Conservation (phyloP, 352 stramenopile species). For the Globisporangium emineosum region DNA sequence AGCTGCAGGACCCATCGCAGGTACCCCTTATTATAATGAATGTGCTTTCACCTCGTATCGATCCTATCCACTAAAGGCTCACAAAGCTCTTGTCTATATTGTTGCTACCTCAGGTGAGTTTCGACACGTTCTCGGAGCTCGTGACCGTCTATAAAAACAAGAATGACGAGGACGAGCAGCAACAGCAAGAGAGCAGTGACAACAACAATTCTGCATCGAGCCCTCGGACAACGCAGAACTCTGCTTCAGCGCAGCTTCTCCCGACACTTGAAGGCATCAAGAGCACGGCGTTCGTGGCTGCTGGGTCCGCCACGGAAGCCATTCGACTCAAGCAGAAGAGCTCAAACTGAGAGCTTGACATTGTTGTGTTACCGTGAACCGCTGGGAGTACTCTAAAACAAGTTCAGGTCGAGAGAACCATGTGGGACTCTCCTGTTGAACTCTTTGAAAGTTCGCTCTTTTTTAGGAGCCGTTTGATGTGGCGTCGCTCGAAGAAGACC, state of each 20-base stretch:
- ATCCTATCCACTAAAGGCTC: neutral
- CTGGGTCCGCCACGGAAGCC: conserved; percentile 30
- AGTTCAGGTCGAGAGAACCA: too few species aligned
- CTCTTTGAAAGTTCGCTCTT: too few species aligned
- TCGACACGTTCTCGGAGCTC: conserved; percentile 60
- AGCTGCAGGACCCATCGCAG: conserved; percentile 33
- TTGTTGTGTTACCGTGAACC: too few species aligned
- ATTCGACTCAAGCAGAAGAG: conserved; percentile 21
- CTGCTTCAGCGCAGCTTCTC: neutral
- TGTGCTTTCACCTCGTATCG: too few species aligned
- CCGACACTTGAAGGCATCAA: conserved; percentile 5
- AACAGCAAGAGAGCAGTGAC: conserved; percentile 1
- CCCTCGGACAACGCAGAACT: neutral
- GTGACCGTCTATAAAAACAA: conserved; percentile 29
- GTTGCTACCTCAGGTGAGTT: conserved; percentile 38
- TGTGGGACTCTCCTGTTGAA: too few species aligned
- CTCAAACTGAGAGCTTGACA: neutral
- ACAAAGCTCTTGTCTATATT: neutral
- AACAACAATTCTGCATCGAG: neutral
- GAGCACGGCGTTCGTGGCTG: conserved; percentile 13
- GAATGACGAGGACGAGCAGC: neutral
- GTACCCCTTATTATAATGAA: too few species aligned
- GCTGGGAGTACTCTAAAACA: too few species aligned
- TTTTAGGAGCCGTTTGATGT: too few species aligned
- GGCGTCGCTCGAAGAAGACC: too few species aligned